Evolutionary conservation across 192 early-diverging fungal genomes (phyloP).

Genomic region (Backusella sp.): DNA sequence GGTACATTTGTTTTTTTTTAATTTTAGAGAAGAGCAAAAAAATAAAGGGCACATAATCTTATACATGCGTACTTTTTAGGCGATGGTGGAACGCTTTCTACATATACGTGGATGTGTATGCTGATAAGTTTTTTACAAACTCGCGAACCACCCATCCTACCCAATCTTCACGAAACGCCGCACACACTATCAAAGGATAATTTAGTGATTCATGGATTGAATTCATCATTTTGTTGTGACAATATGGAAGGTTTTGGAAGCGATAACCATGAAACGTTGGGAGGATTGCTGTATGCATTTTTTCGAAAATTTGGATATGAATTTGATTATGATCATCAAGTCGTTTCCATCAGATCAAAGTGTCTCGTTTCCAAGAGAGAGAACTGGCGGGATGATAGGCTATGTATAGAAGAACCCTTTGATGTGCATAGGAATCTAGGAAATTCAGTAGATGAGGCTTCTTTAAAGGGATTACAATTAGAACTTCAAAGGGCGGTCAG

Average conservation of each 20-base stretch:
- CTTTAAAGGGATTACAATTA: constrained; percentile 70
- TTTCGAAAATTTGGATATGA: constrained; percentile 79
- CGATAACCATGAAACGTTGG: constrained; percentile 74
- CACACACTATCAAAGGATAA: constrained; percentile 57
- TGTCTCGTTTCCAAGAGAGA: constrained; percentile 72
- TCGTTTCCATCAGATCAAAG: constrained; percentile 82
- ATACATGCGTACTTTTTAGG: constrained; percentile 43
- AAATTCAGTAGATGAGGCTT: constrained; percentile 79
- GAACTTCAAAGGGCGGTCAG: constrained; percentile 77
- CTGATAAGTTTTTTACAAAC: constrained; percentile 90
- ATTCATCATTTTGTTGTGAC: constrained; percentile 54
- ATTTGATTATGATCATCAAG: constrained; percentile 78
- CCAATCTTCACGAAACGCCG: constrained; percentile 67
- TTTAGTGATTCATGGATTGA: constrained; percentile 27
- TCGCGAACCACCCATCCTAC: constrained; percentile 86
- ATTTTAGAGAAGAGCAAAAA: no score
- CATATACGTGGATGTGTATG: constrained; percentile 96
- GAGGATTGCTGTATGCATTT: constrained; percentile 80
- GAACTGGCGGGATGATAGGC: constrained; percentile 83
- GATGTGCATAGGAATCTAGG: constrained; percentile 85
- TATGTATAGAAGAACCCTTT: constrained; percentile 96
- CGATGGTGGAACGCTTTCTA: constrained; percentile 89
- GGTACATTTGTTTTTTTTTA: neutral
- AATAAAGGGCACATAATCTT: neutral
- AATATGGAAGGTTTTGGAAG: constrained; percentile 60